phyloP scores from a whole-genome alignment of 495 filamentous ascomycete species.

The Neurospora africana region DNA sequence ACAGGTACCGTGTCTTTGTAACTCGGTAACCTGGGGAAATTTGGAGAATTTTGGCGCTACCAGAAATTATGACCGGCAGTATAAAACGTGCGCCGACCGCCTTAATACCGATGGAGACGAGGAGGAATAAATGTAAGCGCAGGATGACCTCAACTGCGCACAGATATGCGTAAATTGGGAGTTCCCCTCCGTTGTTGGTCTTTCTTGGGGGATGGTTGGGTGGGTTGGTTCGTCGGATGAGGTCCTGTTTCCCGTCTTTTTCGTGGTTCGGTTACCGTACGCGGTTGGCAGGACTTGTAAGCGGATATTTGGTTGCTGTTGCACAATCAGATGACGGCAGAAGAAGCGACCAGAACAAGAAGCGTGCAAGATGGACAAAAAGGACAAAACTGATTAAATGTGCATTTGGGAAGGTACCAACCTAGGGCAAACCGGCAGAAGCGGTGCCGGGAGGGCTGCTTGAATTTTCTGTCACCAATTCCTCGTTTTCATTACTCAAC shows the following conservation, averaged over 20 bases:
- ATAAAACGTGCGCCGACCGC: not conserved
- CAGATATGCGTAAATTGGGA: not conserved
- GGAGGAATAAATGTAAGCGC: not conserved
- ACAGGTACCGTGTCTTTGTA: not conserved
- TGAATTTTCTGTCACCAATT: not conserved
- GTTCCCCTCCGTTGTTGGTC: not conserved
- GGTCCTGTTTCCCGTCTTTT: not conserved
- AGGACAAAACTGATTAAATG: not conserved
- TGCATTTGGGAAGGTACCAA: too few species aligned
- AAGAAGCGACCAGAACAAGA: not conserved
- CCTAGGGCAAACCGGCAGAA: not conserved
- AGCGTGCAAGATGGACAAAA: not conserved
- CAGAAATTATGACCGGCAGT: not conserved
- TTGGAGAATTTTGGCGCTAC: not conserved
- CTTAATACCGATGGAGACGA: not conserved
- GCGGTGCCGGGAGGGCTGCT: not conserved
- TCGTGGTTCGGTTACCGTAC: not conserved
- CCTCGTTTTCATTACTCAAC: slow-evolving; percentile 3
- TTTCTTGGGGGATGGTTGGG: not conserved
- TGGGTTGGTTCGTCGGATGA: not conserved
- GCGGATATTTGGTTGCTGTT: not conserved
- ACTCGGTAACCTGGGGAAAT: not conserved
- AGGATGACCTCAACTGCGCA: not conserved
- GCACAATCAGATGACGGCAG: not conserved
- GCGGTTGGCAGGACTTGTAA: not conserved